Conservation (phyloP, 345 rosid genomes). For the Boechera stricta region DNA sequence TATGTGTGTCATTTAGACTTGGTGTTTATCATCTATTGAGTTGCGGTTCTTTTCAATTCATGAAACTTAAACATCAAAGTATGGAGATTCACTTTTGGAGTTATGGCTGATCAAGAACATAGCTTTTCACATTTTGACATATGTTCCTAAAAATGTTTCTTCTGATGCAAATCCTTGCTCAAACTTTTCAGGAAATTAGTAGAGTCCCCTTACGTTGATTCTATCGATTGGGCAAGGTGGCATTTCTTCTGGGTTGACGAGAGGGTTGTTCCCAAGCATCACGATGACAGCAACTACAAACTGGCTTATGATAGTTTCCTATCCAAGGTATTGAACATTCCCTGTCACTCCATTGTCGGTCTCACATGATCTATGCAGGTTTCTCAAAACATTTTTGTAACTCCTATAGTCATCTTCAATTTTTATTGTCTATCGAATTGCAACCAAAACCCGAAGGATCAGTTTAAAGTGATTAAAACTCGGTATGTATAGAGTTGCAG, state of each 20-base stretch:
- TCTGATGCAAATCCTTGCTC: not conserved
- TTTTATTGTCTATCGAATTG: not conserved
- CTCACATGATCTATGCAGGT: not conserved
- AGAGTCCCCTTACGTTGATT: conserved; percentile 63
- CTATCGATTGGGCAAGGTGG: conserved; percentile 91
- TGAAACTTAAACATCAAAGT: too few species aligned
- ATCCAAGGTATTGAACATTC: conserved; percentile 54
- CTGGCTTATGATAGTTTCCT: conserved; percentile 76
- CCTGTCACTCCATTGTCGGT: not conserved
- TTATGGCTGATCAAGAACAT: conserved; percentile 21
- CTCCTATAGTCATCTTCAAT: not conserved
- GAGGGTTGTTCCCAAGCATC: conserved; percentile 90
- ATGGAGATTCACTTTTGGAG: not conserved
- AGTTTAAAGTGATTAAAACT: too few species aligned
- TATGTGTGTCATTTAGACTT: not conserved
- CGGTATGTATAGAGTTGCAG: not conserved
- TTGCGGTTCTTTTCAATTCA: too few species aligned
- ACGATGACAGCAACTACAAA: conserved; percentile 85
- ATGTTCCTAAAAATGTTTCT: not conserved
- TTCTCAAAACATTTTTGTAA: not conserved
- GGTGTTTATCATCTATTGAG: not conserved
- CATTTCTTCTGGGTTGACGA: conserved; percentile 95
- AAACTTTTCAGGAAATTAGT: conserved; percentile 62
- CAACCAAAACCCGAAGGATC: not conserved
- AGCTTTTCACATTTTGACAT: conserved; percentile 5